Base-by-base conservation (phyloP, 306 rosid species). In the Dryas octopetala region DNA sequence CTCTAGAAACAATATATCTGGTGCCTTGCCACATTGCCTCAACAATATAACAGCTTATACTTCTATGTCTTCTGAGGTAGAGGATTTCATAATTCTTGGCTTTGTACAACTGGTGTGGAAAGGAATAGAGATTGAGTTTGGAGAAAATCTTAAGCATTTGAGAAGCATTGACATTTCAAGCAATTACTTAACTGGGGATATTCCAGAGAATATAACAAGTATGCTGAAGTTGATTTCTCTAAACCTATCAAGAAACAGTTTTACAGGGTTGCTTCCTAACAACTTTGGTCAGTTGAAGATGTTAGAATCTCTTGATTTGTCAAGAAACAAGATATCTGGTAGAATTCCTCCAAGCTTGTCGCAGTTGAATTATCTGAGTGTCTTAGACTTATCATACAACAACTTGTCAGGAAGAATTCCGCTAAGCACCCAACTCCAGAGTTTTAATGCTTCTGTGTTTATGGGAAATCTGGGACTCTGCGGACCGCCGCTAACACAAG, bases 141-240 rank as follows among this genome's bases (percentile, higher is more conserved):
- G 67, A 0, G 16, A 19, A 4, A 75, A 66, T 51, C 59, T 81
- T 2, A 38, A 40, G 17, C 40, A 5, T 9, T 16, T 81, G 38
- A 75, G 63, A 57, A 48, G 60, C 66, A 66, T 81, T 0, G 85
- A 84, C 74, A 26, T 85, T 13, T 85, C 85, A 7, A 75, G 74
- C 59, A 85, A 85, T 14, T 15, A 76, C 13, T 55, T 81, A 2
- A 12, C 0, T 0, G 83, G 88, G 2, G 66, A 54, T 4, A 85
- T 85, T 57, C 82, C 85, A 5, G 7, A 4, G 3, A 72, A 40
- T 6, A 67, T 78, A 5, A 78, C 77, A 0, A 9, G 15, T 26
- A 68, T 81, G 52, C 2, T 13, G 3, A 63, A 55, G 62, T 51
- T 78, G 50, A 6, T 23, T 6, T 51, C 77, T 9, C 67, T 81